phyloP scores from a whole-genome alignment of 139 green algal species.

The Chlamydomonas incerta region DNA sequence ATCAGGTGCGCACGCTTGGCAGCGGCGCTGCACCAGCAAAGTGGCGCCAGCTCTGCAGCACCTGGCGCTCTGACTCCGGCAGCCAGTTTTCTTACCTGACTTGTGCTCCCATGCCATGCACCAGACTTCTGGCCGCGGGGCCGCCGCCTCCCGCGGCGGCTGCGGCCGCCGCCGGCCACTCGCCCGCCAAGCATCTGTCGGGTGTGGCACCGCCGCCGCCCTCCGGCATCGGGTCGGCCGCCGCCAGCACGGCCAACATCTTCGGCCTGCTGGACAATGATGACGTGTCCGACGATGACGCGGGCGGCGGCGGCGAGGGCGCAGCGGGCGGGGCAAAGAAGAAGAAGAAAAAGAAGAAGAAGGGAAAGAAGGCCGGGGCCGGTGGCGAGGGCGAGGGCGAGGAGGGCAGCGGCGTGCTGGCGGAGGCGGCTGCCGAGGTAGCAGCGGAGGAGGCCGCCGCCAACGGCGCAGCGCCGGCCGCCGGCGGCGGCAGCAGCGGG shows the following conservation, averaged over 20 bases:
- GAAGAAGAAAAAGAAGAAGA: conserved; percentile 59
- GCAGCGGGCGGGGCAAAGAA: not conserved
- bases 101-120: no score
- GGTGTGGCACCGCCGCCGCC: not conserved
- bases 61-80: no score
- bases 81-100: not conserved
- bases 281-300: conserved; percentile 27
- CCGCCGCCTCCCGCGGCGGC: not conserved
- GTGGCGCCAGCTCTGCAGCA: no score
- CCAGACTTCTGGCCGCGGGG: not conserved
- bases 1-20: not conserved
- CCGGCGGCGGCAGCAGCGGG: conserved; percentile 23
- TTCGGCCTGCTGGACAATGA: conserved; percentile 19
- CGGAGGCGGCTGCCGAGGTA: not conserved
- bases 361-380: not conserved
- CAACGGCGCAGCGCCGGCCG: not conserved
- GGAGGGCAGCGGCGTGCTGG: not conserved
- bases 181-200: not conserved
- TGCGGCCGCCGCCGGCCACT: not conserved
- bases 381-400: conserved; percentile 26
- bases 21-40: not conserved
- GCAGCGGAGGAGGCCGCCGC: not conserved
- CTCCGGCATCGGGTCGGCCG: not conserved
- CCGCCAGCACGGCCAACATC: conserved; percentile 11
- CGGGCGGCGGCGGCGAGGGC: not conserved